A percentile compares a stretch with the other conserved stretches of the same genome.
Evolutionary conservation across 768 basidiomycete genomes (phyloP).

Genomic region (Boletus bicolor): DNA sequence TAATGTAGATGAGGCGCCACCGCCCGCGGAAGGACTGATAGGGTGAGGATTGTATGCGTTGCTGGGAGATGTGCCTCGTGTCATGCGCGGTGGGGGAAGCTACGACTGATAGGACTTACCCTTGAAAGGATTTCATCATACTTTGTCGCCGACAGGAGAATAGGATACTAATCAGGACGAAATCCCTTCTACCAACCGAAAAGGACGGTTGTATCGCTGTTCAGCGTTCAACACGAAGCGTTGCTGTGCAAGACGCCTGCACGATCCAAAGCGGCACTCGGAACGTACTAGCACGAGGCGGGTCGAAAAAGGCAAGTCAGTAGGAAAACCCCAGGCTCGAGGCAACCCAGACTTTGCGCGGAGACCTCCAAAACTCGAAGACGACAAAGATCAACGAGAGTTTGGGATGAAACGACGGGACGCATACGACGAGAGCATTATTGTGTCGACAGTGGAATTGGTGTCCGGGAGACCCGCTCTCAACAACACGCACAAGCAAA

Average conservation of each 20-base stretch:
- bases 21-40: too few species aligned
- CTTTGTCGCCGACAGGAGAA: neutral
- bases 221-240: neutral
- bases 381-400: neutral
- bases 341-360: neutral
- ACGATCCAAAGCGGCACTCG: neutral
- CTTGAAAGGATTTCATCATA: neutral
- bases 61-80: neutral
- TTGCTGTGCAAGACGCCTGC: neutral
- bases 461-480: neutral
- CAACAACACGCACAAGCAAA: neutral
- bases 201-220: neutral
- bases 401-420: neutral
- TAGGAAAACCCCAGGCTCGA: neutral
- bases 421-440: neutral
- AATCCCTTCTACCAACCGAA: neutral
- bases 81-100: too few species aligned
- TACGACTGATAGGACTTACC: neutral
- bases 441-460: neutral
- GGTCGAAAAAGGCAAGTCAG: neutral
- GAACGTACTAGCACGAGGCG: neutral
- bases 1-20: too few species aligned
- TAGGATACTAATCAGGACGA: neutral
- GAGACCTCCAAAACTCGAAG: neutral
- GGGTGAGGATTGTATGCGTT: neutral